Conservation (phyloP, 2,329 filamentous ascomycete genomes). For the Pseudonectria foliicola region DNA sequence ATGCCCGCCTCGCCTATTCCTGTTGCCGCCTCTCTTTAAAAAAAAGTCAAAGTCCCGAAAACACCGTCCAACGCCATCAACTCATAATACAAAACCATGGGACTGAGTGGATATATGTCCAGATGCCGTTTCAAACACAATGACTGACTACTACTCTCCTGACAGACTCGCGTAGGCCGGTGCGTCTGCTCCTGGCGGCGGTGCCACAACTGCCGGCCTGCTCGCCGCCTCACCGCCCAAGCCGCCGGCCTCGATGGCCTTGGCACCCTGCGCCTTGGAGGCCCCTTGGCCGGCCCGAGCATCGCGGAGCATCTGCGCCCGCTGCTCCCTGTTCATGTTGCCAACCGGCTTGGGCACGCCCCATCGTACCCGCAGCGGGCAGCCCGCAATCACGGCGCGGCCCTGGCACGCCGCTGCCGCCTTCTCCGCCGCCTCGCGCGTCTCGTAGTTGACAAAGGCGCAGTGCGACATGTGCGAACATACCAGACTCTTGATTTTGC, state of each 20-base stretch:
- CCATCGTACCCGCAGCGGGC: conserved; percentile 85
- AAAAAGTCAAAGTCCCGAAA: too few species aligned
- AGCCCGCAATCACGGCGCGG: conserved; percentile 81
- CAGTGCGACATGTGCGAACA: conserved; percentile 97
- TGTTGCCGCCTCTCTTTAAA: too few species aligned
- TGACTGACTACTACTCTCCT: conserved; percentile 57
- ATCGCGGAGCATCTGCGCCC: conserved; percentile 72
- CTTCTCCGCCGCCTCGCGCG: conserved; percentile 74
- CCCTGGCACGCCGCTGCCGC: conserved; percentile 83
- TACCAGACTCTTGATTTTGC: conserved; percentile 84
- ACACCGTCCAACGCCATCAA: too few species aligned
- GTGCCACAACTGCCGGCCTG: conserved; percentile 47
- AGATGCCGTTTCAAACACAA: conserved; percentile 9
- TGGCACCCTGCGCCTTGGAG: conserved; percentile 9
- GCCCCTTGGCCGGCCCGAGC: conserved; percentile 39
- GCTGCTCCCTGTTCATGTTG: conserved; percentile 80
- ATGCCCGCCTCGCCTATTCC: neutral
- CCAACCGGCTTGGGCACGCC: conserved; percentile 87
- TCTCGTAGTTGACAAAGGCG: conserved; percentile 92
- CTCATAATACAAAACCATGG: too few species aligned
- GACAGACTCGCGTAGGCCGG: conserved; percentile 75
- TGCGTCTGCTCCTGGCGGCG: conserved; percentile 74
- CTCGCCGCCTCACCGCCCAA: conserved; percentile 8
- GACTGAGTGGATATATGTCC: neutral
- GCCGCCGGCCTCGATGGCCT: conserved; percentile 25